Conservation (phyloP, 202 grass and related monocot genomes). For the Schoenoplectus tabernaemontani region DNA sequence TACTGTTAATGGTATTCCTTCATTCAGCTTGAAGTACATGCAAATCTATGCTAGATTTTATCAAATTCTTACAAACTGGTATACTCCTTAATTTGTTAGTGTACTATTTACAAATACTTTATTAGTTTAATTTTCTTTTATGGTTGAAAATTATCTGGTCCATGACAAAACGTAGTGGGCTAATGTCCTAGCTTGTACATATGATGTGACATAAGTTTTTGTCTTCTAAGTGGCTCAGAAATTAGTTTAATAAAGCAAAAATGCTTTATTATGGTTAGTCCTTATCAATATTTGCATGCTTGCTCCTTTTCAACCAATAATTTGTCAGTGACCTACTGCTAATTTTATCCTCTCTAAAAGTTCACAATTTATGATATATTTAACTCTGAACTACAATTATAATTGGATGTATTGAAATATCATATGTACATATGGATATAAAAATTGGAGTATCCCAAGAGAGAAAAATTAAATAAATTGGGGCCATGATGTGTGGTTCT, state of each 20-base stretch:
- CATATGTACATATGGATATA: not conserved
- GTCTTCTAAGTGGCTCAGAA: not conserved
- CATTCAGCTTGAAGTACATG: not conserved
- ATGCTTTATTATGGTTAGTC: conserved; percentile 12
- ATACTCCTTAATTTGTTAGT: not conserved
- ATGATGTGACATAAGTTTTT: conserved; percentile 11
- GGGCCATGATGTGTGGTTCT: conserved; percentile 6
- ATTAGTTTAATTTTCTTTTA: not conserved
- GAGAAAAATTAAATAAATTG: conserved; percentile 5
- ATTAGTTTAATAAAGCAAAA: conserved; percentile 9
- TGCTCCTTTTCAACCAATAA: not conserved
- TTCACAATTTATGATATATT: not conserved
- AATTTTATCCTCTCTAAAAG: not conserved
- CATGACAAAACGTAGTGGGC: not conserved
- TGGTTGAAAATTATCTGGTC: conserved; percentile 15
- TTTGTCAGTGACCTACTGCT: conserved; percentile 3
- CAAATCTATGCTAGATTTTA: not conserved
- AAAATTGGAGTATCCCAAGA: not conserved
- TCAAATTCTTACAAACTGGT: not conserved
- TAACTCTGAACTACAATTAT: not conserved
- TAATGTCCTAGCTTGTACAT: not conserved
- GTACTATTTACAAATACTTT: not conserved
- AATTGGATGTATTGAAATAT: not conserved
- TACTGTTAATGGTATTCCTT: not conserved
- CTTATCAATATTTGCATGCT: conserved; percentile 21